Base-by-base conservation (phyloP, 2,329 filamentous ascomycete species). In the Fusarium azukiicola region DNA sequence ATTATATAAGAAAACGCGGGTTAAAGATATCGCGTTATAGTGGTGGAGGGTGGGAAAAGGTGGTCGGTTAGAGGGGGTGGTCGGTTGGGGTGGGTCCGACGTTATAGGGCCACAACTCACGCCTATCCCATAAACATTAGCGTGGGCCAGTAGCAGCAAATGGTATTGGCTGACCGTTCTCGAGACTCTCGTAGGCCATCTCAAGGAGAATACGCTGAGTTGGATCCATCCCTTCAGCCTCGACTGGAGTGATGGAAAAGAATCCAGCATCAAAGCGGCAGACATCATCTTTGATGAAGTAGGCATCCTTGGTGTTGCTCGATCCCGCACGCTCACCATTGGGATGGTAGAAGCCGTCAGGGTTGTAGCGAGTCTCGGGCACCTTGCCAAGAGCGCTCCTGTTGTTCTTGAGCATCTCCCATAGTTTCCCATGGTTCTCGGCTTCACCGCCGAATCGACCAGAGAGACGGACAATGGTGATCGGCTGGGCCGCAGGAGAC, bases 201-300 rank as follows among this genome's bases (percentile, higher is more conserved):
- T 58, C 54, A 11, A 58, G 54, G 27, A 58, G 54, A 13, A 58
- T 58, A 14, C 32, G 54, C 6, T 58, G 54, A 58, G 50, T 52
- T 10, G 50, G 50, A 85, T 83, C 84, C 89, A 92, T 90, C 2
- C 90, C 89, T 66, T 86, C 86, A 46, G 89, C 90, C 81, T 92
- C 90, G 74, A 90, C 89, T 74, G 89, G 87, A 1, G 90, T 90
- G 19, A 92, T 84, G 56, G 88, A 88, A 80, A 92, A 92, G 79
- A 92, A 92, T 0, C 89, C 88, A 1, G 90, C 90, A 69, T 92
- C 91, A 72, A 92, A 92, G 5, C 85, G 84, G 9, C 86, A 84
- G 40, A 90, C 84, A 72, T 92, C 90, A 27, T 87, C 85, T 58
- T 89, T 87, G 74, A 92, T 83, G 67, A 90, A 90, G 79, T 88